phyloP scores from a whole-genome alignment of 73 alveolate species.

The Paramecium pentaurelia region DNA sequence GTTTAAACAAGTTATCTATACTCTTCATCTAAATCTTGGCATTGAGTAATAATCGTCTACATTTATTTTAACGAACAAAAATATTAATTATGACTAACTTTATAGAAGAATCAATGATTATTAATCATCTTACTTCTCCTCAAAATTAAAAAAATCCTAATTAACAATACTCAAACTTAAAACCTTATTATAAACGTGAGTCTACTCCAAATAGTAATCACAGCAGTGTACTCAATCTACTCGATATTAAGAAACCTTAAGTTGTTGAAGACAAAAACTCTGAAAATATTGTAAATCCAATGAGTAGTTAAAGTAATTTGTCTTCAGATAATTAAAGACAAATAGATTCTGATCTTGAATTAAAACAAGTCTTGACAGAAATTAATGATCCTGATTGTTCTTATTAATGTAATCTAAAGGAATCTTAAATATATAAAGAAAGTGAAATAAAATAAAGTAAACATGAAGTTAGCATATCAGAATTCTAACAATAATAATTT shows the following conservation, averaged over 20 bases:
- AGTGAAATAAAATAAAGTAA: not conserved
- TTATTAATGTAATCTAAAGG: not conserved
- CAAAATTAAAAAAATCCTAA: not conserved
- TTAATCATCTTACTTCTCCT: not conserved
- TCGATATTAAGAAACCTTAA: not conserved
- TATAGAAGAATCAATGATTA: not conserved
- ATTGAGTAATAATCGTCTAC: not conserved
- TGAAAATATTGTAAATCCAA: not conserved
- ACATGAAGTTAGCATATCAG: not conserved
- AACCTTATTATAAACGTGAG: not conserved
- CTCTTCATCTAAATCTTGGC: not conserved
- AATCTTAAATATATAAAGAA: not conserved
- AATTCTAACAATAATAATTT: not conserved
- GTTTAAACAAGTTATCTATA: not conserved
- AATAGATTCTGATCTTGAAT: not conserved
- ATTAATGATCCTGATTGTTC: not conserved
- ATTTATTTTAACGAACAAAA: conserved; percentile 38
- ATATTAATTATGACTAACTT: not conserved
- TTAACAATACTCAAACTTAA: not conserved
- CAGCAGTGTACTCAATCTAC: not conserved
- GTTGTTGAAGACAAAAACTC: not conserved
- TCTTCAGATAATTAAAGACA: not conserved
- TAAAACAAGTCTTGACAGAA: not conserved
- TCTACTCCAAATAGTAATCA: not conserved
- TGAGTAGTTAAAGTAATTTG: not conserved